A percentile compares a stretch with the other conserved stretches of the same genome.
Conservation (phyloP, 495 filamentous ascomycete genomes). For the Aspergillus nanangensis region DNA sequence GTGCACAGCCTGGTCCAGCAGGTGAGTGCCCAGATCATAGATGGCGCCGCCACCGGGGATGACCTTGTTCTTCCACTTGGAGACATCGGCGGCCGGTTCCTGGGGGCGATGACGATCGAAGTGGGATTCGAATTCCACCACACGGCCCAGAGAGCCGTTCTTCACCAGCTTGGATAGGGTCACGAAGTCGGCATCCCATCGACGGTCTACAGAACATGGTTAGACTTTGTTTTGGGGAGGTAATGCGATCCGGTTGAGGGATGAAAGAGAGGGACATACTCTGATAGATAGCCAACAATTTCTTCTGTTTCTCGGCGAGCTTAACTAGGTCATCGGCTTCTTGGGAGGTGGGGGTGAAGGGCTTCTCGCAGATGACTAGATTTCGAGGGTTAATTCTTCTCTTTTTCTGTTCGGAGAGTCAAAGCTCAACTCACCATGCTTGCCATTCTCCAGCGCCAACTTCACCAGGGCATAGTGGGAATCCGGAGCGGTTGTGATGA, state of each 20-base stretch:
- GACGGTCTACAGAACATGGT: constrained; percentile 48
- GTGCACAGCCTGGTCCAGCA: constrained; percentile 75
- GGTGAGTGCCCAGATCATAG: constrained; percentile 81
- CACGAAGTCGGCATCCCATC: constrained; percentile 82
- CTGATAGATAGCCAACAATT: constrained; percentile 76
- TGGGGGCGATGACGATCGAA: constrained; percentile 74
- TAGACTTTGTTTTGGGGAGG: not conserved
- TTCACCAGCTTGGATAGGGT: constrained; percentile 62
- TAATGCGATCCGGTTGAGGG: not conserved
- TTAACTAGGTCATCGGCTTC: constrained; percentile 68
- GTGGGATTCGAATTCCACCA: constrained; percentile 80
- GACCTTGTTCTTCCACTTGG: constrained; percentile 67
- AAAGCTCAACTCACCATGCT: constrained; percentile 52
- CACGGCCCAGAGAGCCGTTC: constrained; percentile 51
- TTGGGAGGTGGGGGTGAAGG: constrained; percentile 67
- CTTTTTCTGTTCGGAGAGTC: not conserved
- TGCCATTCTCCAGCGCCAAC: constrained; percentile 65
- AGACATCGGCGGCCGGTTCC: constrained; percentile 37
- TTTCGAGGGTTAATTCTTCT: not conserved
- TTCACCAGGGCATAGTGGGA: constrained; percentile 66
- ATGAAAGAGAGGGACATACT: constrained; percentile 48
- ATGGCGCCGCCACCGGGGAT: constrained; percentile 68
- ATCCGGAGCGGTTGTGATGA: constrained; percentile 72
- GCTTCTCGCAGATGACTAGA: constrained; percentile 78
- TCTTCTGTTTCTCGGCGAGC: constrained; percentile 57